These are phyloP conservation scores for Sporisorium graminicola DNA, from an alignment of 1,284 basidiomycete genomes.

Conservation along the genomic window DNA sequence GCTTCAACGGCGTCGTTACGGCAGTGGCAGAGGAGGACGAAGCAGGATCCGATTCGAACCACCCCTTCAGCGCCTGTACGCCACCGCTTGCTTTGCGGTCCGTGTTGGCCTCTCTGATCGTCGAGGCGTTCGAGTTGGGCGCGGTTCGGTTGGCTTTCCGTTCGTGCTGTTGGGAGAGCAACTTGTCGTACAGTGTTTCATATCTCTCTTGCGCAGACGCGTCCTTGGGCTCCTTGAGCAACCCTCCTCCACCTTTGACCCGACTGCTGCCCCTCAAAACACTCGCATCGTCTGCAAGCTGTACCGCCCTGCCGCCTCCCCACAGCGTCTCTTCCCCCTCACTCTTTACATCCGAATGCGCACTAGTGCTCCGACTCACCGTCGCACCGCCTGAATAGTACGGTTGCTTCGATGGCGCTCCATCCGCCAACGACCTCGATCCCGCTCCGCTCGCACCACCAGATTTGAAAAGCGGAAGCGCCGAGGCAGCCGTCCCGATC, in stretches of 20 bases:
- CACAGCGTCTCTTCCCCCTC: conserved; percentile 10
- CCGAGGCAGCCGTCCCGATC: conserved; percentile 22
- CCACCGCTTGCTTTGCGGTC: conserved; percentile 4
- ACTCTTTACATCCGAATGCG: conserved; percentile 10
- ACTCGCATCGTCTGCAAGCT: conserved; percentile 21
- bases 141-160: not conserved
- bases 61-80: conserved; percentile 32
- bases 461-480: conserved; percentile 29
- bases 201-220: conserved; percentile 18
- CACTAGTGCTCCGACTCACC: conserved; percentile 24
- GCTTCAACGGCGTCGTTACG: no score
- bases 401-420: conserved; percentile 40
- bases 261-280: not conserved
- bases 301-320: conserved; percentile 13
- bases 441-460: not conserved
- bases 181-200: conserved; percentile 26
- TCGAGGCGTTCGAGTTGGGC: not conserved
- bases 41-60: conserved; percentile 39
- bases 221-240: conserved; percentile 28
- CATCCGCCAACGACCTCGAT: conserved; percentile 30
- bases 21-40: not conserved
- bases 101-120: not conserved
- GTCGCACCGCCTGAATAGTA: conserved; percentile 2
- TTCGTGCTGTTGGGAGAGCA: conserved; percentile 3
- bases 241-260: not conserved